phyloP scores from a whole-genome alignment of 2,329 filamentous ascomycete genomes.

The Clonostachys sp. region DNA sequence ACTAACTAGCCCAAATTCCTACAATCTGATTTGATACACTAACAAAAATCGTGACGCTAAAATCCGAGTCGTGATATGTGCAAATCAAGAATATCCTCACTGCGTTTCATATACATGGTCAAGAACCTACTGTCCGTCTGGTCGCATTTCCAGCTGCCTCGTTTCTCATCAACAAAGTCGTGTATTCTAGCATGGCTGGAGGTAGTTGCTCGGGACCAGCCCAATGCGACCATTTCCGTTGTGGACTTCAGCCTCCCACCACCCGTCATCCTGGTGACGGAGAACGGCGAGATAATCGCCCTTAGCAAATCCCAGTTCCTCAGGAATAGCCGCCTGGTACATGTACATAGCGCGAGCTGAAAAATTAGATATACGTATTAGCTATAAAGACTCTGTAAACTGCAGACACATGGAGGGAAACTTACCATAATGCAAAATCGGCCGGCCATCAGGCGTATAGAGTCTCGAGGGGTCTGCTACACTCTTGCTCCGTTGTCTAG shows the following conservation, averaged over 20 bases:
- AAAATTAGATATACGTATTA: neutral
- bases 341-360: slow-evolving; percentile 88
- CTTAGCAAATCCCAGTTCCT: slow-evolving; percentile 89
- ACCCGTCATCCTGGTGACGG: slow-evolving; percentile 92
- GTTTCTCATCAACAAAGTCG: no score
- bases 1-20: no score
- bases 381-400: neutral
- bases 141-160: no score
- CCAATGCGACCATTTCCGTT: slow-evolving; percentile 56
- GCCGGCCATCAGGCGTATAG: slow-evolving; percentile 79
- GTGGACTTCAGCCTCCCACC: slow-evolving; percentile 97
- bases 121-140: no score
- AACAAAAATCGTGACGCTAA: no score
- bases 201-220: slow-evolving; percentile 65
- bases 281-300: slow-evolving; percentile 87
- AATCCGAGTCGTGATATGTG: no score
- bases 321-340: slow-evolving; percentile 91
- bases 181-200: slow-evolving; percentile 42
- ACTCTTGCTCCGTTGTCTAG: slow-evolving; percentile 70
- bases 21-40: no score
- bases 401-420: slow-evolving; percentile 12
- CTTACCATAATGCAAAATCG: slow-evolving; percentile 93
- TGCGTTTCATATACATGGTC: no score
- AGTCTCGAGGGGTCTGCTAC: slow-evolving; percentile 77
- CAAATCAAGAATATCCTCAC: no score